Conservation (phyloP, 257 asterid species). For the Sherardia arvensis region DNA sequence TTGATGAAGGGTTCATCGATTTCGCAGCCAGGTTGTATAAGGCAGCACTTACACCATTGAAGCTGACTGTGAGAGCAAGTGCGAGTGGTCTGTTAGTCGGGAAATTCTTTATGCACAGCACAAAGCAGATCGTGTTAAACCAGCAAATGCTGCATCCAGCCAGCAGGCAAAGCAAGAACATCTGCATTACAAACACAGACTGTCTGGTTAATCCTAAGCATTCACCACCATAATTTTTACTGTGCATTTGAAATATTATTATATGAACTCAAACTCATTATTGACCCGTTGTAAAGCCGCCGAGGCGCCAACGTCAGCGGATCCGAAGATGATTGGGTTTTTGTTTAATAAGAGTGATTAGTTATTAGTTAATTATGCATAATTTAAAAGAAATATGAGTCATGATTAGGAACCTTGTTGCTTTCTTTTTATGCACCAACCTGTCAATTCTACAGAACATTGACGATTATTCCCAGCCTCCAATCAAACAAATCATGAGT, state of each 20-base stretch:
- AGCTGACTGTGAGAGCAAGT: constrained; percentile 76
- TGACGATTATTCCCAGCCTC: background rate
- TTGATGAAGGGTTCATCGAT: constrained; percentile 45
- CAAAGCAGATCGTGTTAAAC: constrained; percentile 91
- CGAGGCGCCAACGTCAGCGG: background rate
- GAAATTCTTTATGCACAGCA: constrained; percentile 79
- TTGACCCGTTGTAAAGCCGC: no score
- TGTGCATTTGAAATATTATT: no score
- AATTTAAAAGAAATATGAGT: background rate
- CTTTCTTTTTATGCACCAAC: background rate
- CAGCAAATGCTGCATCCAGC: constrained; percentile 89
- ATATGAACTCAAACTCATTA: no score
- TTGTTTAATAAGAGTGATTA: no score
- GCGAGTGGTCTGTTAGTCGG: constrained; percentile 69
- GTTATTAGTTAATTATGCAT: background rate
- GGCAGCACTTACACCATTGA: constrained; percentile 87
- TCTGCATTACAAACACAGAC: constrained; percentile 30
- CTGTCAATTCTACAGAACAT: background rate
- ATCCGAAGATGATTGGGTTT: background rate
- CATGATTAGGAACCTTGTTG: background rate
- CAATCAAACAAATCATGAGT: background rate
- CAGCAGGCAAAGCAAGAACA: constrained; percentile 63
- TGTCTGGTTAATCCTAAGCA: no score
- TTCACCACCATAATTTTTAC: no score
- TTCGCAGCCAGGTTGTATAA: constrained; percentile 64